Percentiles rank a stretch among this genome's conserved stretches.
These are phyloP conservation scores for Spergularia azorica DNA, from an alignment of 179 eudicot genomes.

Conservation along the genomic window DNA sequence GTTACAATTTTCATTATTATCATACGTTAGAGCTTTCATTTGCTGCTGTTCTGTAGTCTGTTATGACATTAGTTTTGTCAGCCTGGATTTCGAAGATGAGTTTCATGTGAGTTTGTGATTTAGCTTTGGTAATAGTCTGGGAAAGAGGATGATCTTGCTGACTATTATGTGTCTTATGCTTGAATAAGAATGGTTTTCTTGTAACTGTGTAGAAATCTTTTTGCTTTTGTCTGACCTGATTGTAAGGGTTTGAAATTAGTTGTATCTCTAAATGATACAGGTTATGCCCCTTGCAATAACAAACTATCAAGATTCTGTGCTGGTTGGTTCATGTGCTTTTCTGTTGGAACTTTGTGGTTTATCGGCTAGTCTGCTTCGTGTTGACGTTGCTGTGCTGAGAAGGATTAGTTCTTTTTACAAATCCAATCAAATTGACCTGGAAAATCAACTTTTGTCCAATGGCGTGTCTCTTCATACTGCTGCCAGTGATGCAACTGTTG, in stretches of 20 bases:
- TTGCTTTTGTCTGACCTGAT: constrained; percentile 4
- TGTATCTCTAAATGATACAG: constrained; percentile 37
- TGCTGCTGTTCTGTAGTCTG: not conserved
- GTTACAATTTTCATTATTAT: not conserved
- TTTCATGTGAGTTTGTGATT: constrained; percentile 1
- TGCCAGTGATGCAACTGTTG: constrained; percentile 55
- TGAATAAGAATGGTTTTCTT: not conserved
- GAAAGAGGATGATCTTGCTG: not conserved
- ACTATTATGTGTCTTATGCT: not conserved
- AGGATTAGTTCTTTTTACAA: constrained; percentile 77
- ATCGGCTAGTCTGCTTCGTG: constrained; percentile 74
- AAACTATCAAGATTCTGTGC: constrained; percentile 75
- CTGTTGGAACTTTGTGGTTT: constrained; percentile 91
- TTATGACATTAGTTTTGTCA: not conserved
- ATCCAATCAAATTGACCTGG: constrained; percentile 54
- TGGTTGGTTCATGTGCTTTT: constrained; percentile 93
- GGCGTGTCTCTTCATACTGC: constrained; percentile 50
- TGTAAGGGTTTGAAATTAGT: not conserved
- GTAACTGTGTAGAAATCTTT: not conserved
- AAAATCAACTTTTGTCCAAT: constrained; percentile 50
- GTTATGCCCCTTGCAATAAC: constrained; percentile 89
- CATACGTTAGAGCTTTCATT: not conserved
- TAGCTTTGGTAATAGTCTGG: constrained; percentile 1
- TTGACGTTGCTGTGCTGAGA: constrained; percentile 79
- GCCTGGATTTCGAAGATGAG: not conserved